Evolutionary conservation across 2,329 filamentous ascomycete genomes (phyloP).

Genomic region (Epicoccum sorghinum): DNA sequence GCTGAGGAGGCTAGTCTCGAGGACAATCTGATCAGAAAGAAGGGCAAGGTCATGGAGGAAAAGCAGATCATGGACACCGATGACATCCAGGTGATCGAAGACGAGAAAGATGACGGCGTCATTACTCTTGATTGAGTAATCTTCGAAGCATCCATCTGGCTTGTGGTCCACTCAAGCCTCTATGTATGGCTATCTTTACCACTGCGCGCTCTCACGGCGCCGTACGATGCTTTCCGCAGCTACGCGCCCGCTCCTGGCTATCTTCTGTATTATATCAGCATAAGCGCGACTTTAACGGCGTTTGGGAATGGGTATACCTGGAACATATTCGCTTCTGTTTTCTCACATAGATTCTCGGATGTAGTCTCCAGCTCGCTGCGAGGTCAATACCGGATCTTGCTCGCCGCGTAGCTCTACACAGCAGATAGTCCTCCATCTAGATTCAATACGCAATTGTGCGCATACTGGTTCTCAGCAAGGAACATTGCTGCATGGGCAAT

Average conservation of each 20-base stretch:
- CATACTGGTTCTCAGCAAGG: constrained; percentile 77
- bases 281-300: constrained; percentile 18
- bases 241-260: constrained; percentile 1
- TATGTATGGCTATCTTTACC: background rate
- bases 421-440: constrained; percentile 85
- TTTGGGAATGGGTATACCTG: constrained; percentile 24
- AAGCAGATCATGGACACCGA: constrained; percentile 27
- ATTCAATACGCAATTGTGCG: constrained; percentile 86
- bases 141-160: background rate
- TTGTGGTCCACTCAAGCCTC: background rate
- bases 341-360: constrained; percentile 1
- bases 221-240: background rate
- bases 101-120: constrained; percentile 41
- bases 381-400: background rate
- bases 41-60: constrained; percentile 48
- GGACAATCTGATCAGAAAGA: constrained; percentile 45
- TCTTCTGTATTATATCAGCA: constrained; percentile 21
- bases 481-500: constrained; percentile 84
- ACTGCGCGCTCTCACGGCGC: background rate
- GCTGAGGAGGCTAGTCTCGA: constrained; percentile 51
- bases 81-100: constrained; percentile 45
- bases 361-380: background rate
- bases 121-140: constrained; percentile 44
- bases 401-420: constrained; percentile 24
- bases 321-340: constrained; percentile 7